Conservation (phyloP, 768 basidiomycete species). For the Candolleomyces efflorescens region DNA sequence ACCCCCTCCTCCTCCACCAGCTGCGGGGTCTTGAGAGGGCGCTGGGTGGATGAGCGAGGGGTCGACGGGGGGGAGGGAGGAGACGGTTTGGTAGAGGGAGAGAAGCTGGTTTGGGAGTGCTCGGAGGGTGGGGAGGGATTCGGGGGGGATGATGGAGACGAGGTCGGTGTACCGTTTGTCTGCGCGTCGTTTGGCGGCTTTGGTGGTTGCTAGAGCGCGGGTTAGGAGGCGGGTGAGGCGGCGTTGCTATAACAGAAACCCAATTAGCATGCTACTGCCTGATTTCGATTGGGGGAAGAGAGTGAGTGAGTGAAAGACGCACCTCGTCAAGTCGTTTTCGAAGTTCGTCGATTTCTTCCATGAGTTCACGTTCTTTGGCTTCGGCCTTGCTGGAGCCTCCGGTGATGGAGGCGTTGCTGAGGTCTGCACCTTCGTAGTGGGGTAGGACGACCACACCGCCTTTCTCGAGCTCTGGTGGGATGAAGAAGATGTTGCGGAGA, state of each 20-base stretch:
- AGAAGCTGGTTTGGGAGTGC: background rate
- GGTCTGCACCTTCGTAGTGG: slow-evolving; percentile 70
- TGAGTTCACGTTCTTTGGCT: slow-evolving; percentile 54
- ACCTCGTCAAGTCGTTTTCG: slow-evolving; percentile 68
- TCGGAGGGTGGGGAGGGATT: background rate
- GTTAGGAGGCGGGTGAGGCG: slow-evolving; percentile 2
- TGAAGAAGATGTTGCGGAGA: slow-evolving; percentile 80
- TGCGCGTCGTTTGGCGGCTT: slow-evolving; percentile 1
- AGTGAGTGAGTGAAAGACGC: slow-evolving; percentile 33
- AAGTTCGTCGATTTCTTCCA: slow-evolving; percentile 66
- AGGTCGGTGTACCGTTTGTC: background rate
- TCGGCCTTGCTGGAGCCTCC: background rate
- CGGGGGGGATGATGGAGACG: background rate
- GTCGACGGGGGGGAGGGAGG: slow-evolving; percentile 4
- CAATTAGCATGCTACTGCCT: background rate
- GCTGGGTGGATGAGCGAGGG: background rate
- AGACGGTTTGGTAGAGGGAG: background rate
- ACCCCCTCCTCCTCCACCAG: too few relatives aligned
- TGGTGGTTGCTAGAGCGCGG: background rate
- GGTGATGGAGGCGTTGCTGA: slow-evolving; percentile 43
- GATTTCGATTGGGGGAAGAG: too few relatives aligned
- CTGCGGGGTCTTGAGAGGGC: background rate
- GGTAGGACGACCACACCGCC: slow-evolving; percentile 51
- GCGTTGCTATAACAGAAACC: slow-evolving; percentile 2
- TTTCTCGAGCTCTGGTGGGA: slow-evolving; percentile 57